These are phyloP conservation scores for Medicago lupulina DNA, from an alignment of 306 rosid genomes.

Conservation along the genomic window DNA sequence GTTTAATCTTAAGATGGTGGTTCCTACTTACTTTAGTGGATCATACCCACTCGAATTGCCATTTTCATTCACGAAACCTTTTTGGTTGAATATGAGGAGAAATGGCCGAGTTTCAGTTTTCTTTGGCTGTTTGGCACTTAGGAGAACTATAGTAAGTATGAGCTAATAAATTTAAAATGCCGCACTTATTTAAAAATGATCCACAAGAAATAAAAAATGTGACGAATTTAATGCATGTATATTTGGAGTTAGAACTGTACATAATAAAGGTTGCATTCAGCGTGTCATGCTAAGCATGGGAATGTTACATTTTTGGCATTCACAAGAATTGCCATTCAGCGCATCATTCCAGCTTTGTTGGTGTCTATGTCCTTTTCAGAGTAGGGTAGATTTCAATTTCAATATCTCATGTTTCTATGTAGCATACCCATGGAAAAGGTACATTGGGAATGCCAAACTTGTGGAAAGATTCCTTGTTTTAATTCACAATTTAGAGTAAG, in stretches of 20 bases:
- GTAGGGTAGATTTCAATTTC: constrained; percentile 16
- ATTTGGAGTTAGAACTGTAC: constrained; percentile 21
- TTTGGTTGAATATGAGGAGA: constrained; percentile 1
- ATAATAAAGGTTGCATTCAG: neutral
- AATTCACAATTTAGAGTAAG: neutral
- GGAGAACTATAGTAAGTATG: constrained; percentile 1
- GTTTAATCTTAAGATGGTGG: constrained; percentile 13
- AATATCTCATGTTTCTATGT: neutral
- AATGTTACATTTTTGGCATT: constrained; percentile 19
- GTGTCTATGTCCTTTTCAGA: constrained; percentile 6
- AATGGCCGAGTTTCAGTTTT: constrained; percentile 12
- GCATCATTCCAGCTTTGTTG: constrained; percentile 1
- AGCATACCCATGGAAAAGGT: constrained; percentile 19
- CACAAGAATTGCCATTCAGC: constrained; percentile 3
- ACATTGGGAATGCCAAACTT: constrained; percentile 9
- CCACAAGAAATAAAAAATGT: neutral
- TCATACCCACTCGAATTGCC: neutral
- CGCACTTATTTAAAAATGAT: neutral
- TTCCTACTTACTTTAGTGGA: constrained; percentile 8
- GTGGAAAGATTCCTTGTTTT: constrained; percentile 12
- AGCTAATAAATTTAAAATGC: neutral
- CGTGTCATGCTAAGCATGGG: neutral
- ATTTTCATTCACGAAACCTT: neutral
- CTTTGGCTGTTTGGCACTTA: neutral
- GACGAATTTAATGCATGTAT: constrained; percentile 1